Percentiles rank a stretch among this genome's conserved stretches.
These are phyloP conservation scores for Litchi chinensis DNA, from an alignment of 345 rosid species.

Conservation along the genomic window DNA sequence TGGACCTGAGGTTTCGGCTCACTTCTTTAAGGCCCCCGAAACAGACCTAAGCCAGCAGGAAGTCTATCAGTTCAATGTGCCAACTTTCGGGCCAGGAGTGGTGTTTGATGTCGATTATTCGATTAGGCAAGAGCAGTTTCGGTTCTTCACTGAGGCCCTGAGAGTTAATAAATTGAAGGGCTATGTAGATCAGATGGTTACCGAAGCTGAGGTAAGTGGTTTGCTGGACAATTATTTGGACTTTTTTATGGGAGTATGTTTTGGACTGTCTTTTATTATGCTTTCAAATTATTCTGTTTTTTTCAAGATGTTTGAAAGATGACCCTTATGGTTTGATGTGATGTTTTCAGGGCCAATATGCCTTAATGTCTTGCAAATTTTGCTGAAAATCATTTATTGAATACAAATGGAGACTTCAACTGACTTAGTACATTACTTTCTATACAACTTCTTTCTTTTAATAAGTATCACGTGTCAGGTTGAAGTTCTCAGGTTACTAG, in stretches of 20 bases:
- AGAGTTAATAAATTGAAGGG: slow-evolving; percentile 82
- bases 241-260: background rate
- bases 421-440: background rate
- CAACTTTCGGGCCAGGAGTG: slow-evolving; percentile 95
- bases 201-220: slow-evolving; percentile 73
- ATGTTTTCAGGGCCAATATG: background rate
- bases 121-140: slow-evolving; percentile 89
- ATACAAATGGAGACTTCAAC: background rate
- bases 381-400: background rate
- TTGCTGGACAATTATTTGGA: background rate
- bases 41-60: slow-evolving; percentile 95
- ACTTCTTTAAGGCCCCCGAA: slow-evolving; percentile 92
- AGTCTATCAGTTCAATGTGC: slow-evolving; percentile 94
- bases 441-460: background rate
- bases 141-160: slow-evolving; percentile 90
- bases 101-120: slow-evolving; percentile 94
- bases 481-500: background rate
- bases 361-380: background rate
- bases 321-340: background rate
- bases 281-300: background rate
- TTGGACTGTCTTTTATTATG: background rate
- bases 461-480: background rate
- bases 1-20: slow-evolving; percentile 97
- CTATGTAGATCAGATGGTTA: slow-evolving; percentile 96
- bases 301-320: background rate